Percentiles rank a stretch among this genome's conserved stretches.
Conservation (phyloP, 306 rosid species). For the Ammopiptanthus mongolicus region DNA sequence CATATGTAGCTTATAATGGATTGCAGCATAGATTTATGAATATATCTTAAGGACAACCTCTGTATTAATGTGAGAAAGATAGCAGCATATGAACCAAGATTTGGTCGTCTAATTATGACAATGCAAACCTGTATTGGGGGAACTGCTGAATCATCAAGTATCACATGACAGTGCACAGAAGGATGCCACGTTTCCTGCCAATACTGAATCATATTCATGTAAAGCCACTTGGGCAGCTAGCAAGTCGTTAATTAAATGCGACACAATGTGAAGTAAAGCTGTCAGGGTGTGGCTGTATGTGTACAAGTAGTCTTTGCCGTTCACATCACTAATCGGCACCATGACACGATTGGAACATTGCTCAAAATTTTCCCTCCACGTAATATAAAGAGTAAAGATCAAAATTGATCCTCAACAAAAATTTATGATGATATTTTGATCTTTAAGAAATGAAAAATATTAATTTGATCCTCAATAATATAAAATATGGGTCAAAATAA, state of each 20-base stretch:
- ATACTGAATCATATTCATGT: background rate
- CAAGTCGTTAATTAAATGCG: background rate
- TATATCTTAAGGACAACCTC: background rate
- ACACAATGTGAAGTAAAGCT: background rate
- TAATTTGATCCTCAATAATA: no score
- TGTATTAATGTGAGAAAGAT: background rate
- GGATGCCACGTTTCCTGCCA: background rate
- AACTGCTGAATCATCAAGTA: background rate
- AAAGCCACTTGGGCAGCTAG: slow-evolving; percentile 1
- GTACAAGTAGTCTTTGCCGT: background rate
- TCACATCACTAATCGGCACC: slow-evolving; percentile 12
- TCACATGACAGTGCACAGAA: background rate
- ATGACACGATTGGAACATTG: background rate
- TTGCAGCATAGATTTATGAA: background rate
- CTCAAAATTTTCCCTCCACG: background rate
- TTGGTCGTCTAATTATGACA: background rate
- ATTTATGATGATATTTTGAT: no score
- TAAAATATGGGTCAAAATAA: no score
- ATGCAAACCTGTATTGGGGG: background rate
- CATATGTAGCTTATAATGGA: background rate
- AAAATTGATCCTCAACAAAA: no score
- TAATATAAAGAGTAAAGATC: no score
- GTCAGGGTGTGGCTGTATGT: background rate
- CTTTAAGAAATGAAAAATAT: no score
- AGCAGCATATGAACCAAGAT: background rate